Evolutionary conservation across 1,139 yeast genomes (phyloP).

Genomic region (Martiniozyma asiatica): DNA sequence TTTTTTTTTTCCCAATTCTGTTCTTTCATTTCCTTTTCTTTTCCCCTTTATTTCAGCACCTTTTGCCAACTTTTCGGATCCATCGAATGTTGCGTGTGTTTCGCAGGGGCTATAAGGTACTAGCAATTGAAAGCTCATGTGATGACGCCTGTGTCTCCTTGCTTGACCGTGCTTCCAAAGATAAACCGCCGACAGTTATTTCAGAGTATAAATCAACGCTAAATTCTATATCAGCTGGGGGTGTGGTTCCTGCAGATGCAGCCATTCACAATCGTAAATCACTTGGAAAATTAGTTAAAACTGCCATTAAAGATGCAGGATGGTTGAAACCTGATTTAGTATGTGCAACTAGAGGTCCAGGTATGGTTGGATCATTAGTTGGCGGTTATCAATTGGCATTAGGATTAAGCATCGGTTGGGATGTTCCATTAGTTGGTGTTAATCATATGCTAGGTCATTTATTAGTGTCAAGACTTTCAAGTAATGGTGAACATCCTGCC

Average conservation of each 20-base stretch:
- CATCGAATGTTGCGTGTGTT: no score
- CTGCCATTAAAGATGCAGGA: constrained; percentile 24
- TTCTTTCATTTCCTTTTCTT: no score
- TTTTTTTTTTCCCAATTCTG: no score
- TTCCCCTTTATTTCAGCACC: no score
- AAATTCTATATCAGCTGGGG: constrained; percentile 59
- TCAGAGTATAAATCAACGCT: constrained; percentile 57
- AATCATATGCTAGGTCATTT: constrained; percentile 96
- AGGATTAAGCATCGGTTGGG: constrained; percentile 72
- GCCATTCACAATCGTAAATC: constrained; percentile 60
- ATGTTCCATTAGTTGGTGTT: constrained; percentile 71
- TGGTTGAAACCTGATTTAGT: constrained; percentile 51
- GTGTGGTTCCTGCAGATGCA: constrained; percentile 83
- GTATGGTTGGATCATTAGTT: constrained; percentile 83
- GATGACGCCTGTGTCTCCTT: constrained; percentile 90
- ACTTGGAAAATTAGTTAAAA: constrained; percentile 35
- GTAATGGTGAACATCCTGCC: constrained; percentile 34
- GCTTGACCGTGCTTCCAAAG: constrained; percentile 33
- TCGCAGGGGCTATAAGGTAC: no score
- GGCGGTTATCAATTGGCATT: constrained; percentile 79
- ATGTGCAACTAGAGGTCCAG: constrained; percentile 94
- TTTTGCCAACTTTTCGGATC: no score
- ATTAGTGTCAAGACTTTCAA: constrained; percentile 48
- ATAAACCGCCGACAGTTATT: constrained; percentile 36
- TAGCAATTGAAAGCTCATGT: constrained; percentile 88